phyloP scores from a whole-genome alignment of 2,329 filamentous ascomycete genomes.

The Trematosphaeria pertusa region DNA sequence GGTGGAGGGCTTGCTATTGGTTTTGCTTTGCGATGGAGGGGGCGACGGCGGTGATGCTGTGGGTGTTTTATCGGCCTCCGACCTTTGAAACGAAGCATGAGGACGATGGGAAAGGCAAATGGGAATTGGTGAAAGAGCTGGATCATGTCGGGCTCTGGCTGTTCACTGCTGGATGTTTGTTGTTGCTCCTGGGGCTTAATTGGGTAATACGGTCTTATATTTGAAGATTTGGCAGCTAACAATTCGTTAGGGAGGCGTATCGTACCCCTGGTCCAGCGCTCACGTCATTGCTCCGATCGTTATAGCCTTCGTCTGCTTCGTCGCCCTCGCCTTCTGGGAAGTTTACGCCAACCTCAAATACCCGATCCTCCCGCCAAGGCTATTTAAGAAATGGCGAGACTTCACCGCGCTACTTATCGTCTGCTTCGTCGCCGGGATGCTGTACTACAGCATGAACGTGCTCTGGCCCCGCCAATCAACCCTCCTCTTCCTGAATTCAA shows the following conservation, averaged over 20 bases:
- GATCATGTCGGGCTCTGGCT: constrained; percentile 60
- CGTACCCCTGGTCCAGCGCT: constrained; percentile 51
- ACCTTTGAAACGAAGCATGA: constrained; percentile 40
- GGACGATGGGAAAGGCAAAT: constrained; percentile 31
- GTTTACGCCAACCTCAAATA: constrained; percentile 52
- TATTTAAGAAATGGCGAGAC: constrained; percentile 27
- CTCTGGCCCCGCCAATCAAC: constrained; percentile 32
- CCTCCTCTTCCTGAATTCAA: constrained; percentile 24
- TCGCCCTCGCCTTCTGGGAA: constrained; percentile 57
- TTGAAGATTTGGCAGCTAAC: too few relatives aligned
- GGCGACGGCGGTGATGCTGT: constrained; percentile 35
- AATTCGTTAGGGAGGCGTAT: constrained; percentile 39
- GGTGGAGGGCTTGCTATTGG: constrained; percentile 45
- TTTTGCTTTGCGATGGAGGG: constrained; percentile 43
- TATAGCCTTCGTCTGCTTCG: constrained; percentile 51
- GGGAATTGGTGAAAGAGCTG: constrained; percentile 50
- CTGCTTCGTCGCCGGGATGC: constrained; percentile 30
- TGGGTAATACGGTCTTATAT: constrained; percentile 48
- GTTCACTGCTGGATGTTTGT: constrained; percentile 45
- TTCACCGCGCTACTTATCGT: constrained; percentile 28
- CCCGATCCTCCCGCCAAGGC: constrained; percentile 36
- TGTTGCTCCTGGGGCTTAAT: constrained; percentile 57
- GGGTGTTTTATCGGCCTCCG: constrained; percentile 40
- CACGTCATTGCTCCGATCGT: constrained; percentile 57
- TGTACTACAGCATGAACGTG: constrained; percentile 36